Evolutionary conservation across 2,329 filamentous ascomycete genomes (phyloP), one percentile per base, ranked within the genome.

Genomic region (Xylaria sp.): DNA sequence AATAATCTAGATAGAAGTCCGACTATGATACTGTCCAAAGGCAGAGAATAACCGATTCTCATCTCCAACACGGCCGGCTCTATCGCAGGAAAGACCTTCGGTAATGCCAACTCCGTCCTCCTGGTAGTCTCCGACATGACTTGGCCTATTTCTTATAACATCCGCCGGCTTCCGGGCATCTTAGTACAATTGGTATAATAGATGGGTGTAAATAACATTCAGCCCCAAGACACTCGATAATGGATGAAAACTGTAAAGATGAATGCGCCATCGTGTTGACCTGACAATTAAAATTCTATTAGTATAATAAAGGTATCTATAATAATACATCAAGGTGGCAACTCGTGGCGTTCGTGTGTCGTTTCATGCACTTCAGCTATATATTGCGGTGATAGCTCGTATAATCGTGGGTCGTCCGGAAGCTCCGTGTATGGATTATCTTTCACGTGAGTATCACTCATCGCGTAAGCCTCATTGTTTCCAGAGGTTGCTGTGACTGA

Each of bases 381-480:
- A 12, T 63, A 65, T 31, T 71, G 68, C 5, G 68, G 62, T 25
- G 68, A 66, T 51, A 71, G 18, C 51, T 71, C 68, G 55, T 71
- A 64, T 23, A 63, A n/a, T 15, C 59, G 58, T 1, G 62, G 54
- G 8, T 54, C 65, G 12, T 9, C n/a, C 4, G 41, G 5, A 28
- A 61, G 39, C 10, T 3, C 18, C 23, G 48, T 13, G 15, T 67
- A 64, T 13, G 46, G 28, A 46, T 25, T 55, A 1, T 31, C 18
- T 31, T 61, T 66, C 15, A 31, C 20, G 15, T 41, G 51, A 36
- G 25, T 2, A 10, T 61, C 66, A 5, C 25, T 68, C n/a, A 64
- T 67, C 28, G 31, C 20, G n/a, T 52, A 62, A 25, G 66, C 13
- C 8, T 46, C 46, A 20, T 52, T 68, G 13, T 51, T 52, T n/a